A percentile compares a stretch with the other conserved stretches of the same genome.
These are phyloP conservation scores for Penicillium ucsense DNA, from an alignment of 495 filamentous ascomycete genomes.

Conservation along the genomic window DNA sequence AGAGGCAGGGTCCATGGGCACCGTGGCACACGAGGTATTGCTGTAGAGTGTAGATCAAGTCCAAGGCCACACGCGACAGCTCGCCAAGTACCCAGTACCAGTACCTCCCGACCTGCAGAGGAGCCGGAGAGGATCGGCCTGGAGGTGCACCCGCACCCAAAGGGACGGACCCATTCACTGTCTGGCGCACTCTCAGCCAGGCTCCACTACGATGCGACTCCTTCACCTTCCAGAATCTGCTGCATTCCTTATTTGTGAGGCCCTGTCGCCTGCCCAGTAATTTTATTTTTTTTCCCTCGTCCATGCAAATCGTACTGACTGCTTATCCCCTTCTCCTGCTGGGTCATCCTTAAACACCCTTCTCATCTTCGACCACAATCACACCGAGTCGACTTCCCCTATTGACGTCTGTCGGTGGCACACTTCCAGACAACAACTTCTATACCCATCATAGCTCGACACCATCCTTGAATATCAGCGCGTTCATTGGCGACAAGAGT, in stretches of 20 bases:
- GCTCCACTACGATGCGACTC: constrained; percentile 16
- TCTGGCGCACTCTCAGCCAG: not conserved
- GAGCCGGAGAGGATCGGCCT: constrained; percentile 22
- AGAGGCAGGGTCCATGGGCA: too few relatives aligned
- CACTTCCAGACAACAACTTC: not conserved
- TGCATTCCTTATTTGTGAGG: not conserved
- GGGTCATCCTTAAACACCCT: not conserved
- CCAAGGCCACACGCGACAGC: not conserved
- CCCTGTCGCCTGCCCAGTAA: not conserved
- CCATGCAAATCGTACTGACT: not conserved
- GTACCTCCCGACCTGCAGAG: too few relatives aligned
- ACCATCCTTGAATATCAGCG: constrained; percentile 23
- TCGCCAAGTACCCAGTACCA: constrained; percentile 4
- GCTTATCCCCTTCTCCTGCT: constrained; percentile 1
- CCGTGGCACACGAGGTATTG: too few relatives aligned
- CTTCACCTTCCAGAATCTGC: constrained; percentile 21
- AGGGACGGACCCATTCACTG: too few relatives aligned
- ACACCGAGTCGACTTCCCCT: not conserved
- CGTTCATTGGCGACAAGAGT: constrained; percentile 49
- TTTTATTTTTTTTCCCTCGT: constrained; percentile 2
- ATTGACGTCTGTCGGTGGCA: too few relatives aligned
- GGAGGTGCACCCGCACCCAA: not conserved
- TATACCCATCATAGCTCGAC: not conserved
- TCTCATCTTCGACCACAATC: not conserved
- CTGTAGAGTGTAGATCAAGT: not conserved